A percentile compares a stretch with the other conserved stretches of the same genome.
These are phyloP conservation scores for Macadamia integrifolia DNA, from an alignment of 164 flowering plant genomes.

Conservation along the genomic window DNA sequence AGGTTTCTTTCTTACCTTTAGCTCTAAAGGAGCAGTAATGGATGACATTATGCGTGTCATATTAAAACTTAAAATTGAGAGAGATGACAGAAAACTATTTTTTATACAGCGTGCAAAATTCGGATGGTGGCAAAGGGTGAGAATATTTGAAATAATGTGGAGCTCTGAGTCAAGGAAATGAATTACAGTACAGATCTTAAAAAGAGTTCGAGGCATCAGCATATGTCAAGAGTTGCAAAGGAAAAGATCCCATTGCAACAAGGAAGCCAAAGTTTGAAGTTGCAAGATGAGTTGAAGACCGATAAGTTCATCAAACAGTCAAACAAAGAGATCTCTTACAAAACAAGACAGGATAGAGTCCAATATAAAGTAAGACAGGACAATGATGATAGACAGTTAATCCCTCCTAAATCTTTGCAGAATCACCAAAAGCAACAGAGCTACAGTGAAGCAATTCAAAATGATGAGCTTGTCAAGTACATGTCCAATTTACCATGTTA, in stretches of 20 bases:
- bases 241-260: constrained; percentile 18
- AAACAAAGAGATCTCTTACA: constrained; percentile 10
- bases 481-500: constrained; percentile 82
- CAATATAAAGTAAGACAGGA: constrained; percentile 13
- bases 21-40: not conserved
- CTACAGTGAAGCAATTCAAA: constrained; percentile 23
- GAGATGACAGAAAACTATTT: not conserved
- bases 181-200: constrained; percentile 23
- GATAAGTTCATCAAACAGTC: constrained; percentile 18
- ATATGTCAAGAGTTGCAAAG: constrained; percentile 16
- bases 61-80: not conserved
- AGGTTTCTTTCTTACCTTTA: not conserved
- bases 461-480: constrained; percentile 72
- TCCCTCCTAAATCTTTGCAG: constrained; percentile 23
- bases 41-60: not conserved
- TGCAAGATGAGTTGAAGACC: constrained; percentile 20
- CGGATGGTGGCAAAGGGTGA: not conserved
- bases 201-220: constrained; percentile 24
- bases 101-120: not conserved
- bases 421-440: constrained; percentile 17
- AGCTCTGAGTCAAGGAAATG: constrained; percentile 11
- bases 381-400: constrained; percentile 8
- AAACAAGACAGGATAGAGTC: constrained; percentile 13
- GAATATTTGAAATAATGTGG: constrained; percentile 5
- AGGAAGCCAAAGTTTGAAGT: constrained; percentile 13